These are phyloP conservation scores for Suhomyces maxii DNA, from an alignment of 1,139 yeast genomes.

Conservation along the genomic window DNA sequence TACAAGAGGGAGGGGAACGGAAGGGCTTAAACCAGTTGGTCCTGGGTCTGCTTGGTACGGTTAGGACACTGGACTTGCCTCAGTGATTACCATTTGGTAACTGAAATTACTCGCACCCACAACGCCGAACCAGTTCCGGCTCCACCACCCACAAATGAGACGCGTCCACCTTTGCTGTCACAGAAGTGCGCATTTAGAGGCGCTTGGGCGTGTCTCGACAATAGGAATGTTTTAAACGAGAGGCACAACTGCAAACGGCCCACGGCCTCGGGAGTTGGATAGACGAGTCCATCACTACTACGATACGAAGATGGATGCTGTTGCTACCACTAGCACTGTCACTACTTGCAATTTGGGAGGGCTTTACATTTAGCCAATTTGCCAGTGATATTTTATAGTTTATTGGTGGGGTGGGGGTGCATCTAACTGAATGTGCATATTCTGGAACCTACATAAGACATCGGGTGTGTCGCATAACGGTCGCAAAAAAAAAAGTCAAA, in stretches of 20 bases:
- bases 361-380: no score
- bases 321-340: no score
- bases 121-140: not conserved
- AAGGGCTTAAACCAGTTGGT: no score
- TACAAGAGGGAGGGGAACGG: no score
- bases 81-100: not conserved
- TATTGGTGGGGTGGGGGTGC: no score
- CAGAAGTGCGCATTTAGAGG: conserved; percentile 3
- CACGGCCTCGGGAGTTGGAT: not conserved
- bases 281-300: not conserved
- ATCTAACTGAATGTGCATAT: not conserved
- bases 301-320: not conserved
- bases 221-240: conserved; percentile 6
- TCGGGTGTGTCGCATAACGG: not conserved
- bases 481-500: not conserved
- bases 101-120: not conserved
- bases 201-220: conserved; percentile 4
- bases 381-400: no score
- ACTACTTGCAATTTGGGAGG: no score
- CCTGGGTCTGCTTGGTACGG: no score
- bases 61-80: no score
- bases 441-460: not conserved
- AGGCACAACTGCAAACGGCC: not conserved
- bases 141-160: not conserved
- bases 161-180: conserved; percentile 7